Base-by-base conservation (phyloP, 306 rosid genomes). In the Inga laurina region DNA sequence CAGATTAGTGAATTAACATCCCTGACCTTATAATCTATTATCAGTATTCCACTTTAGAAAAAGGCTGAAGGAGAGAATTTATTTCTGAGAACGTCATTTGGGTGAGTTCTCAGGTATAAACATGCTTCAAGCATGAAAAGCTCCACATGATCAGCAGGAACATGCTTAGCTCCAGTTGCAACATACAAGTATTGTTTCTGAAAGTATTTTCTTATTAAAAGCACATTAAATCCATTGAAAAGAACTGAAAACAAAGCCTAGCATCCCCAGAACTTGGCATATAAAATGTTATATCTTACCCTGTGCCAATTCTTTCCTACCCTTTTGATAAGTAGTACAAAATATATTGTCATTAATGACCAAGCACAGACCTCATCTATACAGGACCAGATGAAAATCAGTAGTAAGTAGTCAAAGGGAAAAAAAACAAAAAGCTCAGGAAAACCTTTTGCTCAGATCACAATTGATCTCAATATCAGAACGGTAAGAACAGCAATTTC, bases 361-460 rank as follows among this genome's bases (percentile, higher is more conserved):
- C 57, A 24, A 45, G 57, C 34, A n/a, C n/a, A 10, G 14, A 32
- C 37, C 34, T 44, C 37, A 72, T 24, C 72, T 54, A 52, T 21
- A 75, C 3, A 72, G 27, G 15, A 51, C n/a, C 57, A 48, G 64
- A 75, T 24, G 46, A 79, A 75, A 39, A 77, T 80, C 74, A 80
- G 18, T n/a, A 82, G 34, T 52, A 65, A 56, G 46, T 35, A 30
- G 71, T 19, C 35, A 66, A 19, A 8, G 7, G 11, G 15, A 5
- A 62, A 27, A 3, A 30, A 80, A 75, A 4, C 2, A 34, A 64
- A 69, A 73, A 74, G 8, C 27, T 61, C 44, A 3, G 1, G 30
- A 35, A 75, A 61, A 32, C 72, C 46, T 49, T 80, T 73, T 74
- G 59, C 27, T 49, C 30, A 43, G 69, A 78, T 76, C 59, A 68